Percentiles rank a stretch among this genome's conserved stretches.
Conservation (phyloP, 2,329 filamentous ascomycete genomes). For the Epichloe gansuensis region DNA sequence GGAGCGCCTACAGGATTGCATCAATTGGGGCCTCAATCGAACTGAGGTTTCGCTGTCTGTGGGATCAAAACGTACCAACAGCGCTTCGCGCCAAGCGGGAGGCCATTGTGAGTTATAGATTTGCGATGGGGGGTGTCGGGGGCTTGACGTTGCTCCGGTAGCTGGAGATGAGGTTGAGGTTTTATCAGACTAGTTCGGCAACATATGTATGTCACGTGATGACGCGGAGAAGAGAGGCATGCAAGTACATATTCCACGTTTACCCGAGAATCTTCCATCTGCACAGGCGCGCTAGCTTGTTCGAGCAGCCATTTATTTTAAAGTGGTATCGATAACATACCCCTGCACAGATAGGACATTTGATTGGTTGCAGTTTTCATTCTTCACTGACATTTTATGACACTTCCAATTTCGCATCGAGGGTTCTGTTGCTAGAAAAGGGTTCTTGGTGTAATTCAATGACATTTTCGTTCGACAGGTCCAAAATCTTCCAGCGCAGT, state of each 20-base stretch:
- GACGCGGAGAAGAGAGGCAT: background rate
- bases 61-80: constrained; percentile 56
- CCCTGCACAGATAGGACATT: background rate
- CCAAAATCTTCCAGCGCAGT: background rate
- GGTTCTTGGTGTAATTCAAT: too few species aligned
- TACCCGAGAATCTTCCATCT: constrained; percentile 13
- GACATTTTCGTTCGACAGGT: background rate
- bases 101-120: constrained; percentile 71
- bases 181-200: constrained; percentile 35
- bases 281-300: background rate
- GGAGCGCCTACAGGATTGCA: constrained; percentile 54
- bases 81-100: constrained; percentile 93
- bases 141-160: constrained; percentile 31
- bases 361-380: constrained; percentile 4
- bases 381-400: background rate
- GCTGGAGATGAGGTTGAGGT: constrained; percentile 35
- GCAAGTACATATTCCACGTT: background rate
- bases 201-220: constrained; percentile 26
- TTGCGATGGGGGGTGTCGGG: constrained; percentile 39
- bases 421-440: too few species aligned
- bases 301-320: too few species aligned
- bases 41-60: constrained; percentile 6
- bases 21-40: constrained; percentile 17
- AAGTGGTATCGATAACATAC: background rate
- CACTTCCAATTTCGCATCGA: background rate